Conservation (phyloP, 768 basidiomycete species). For the Russula olivacea region DNA sequence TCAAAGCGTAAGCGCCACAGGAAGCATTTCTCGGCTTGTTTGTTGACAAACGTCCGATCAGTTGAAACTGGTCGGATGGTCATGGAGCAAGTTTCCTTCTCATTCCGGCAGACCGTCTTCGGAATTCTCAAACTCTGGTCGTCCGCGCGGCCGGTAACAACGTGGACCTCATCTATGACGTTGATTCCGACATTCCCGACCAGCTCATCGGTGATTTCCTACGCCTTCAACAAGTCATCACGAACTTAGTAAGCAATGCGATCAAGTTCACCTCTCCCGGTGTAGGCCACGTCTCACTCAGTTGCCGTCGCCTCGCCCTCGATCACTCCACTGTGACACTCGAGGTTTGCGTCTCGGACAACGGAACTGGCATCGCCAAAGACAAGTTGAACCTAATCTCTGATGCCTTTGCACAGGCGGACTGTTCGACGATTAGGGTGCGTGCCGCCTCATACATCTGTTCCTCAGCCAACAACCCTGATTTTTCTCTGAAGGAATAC, state of each 20-base stretch:
- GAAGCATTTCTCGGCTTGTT: no score
- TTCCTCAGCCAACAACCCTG: background rate
- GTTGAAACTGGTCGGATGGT: constrained; percentile 99
- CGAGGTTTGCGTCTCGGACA: constrained; percentile 96
- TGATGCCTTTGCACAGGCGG: constrained; percentile 98
- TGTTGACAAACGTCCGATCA: constrained; percentile 35
- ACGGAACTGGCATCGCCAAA: constrained; percentile 96
- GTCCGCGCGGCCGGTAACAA: constrained; percentile 97
- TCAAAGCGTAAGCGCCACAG: constrained; percentile 98
- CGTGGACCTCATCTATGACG: constrained; percentile 91
- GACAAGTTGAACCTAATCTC: constrained; percentile 98
- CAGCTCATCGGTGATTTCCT: constrained; percentile 95
- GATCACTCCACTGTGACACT: constrained; percentile 83
- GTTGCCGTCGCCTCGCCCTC: constrained; percentile 68
- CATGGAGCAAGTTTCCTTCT: constrained; percentile 97
- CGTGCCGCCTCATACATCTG: constrained; percentile 26
- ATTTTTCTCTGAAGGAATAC: constrained; percentile 61
- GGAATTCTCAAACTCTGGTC: constrained; percentile 94
- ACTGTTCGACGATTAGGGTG: constrained; percentile 94
- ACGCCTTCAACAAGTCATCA: constrained; percentile 90
- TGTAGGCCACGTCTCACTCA: constrained; percentile 87
- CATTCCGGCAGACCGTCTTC: constrained; percentile 90
- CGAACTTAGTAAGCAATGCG: constrained; percentile 91
- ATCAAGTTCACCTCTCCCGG: constrained; percentile 85
- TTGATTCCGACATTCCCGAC: constrained; percentile 93